Evolutionary conservation across 352 stramenopile genomes (phyloP), one percentile per base, ranked within the genome.

Genomic region (Pythium guiyangense): DNA sequence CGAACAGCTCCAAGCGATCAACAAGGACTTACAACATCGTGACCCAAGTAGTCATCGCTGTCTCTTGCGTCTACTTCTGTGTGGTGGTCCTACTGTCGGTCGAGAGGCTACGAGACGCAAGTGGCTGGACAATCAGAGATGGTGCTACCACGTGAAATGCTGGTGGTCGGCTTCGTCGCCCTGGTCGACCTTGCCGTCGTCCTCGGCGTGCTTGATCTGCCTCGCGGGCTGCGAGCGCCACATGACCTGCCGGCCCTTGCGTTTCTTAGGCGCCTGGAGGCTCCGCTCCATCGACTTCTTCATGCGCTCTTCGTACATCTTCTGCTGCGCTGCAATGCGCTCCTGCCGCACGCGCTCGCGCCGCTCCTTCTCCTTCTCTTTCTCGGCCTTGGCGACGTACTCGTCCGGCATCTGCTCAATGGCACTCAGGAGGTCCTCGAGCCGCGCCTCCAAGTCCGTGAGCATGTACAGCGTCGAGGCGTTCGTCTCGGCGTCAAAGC

Each of bases 331-430:
- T 17, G 85, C 75, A 64, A 96, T 92, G 49, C 92, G 80, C 70
- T 98, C 93, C 48, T 94, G 84, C 1, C 91, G 84, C 51, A 97
- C 91, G 25, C 86, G 82, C 72, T 98, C 91, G 25, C 93, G 77
- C 2, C 93, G 78, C 64, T 97, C 88, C 50, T 97, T 98, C 59
- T 98, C 93, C 59, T 98, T 97, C 43, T 97, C 89, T 53, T 97
- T 98, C 62, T 98, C 93, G 25, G 85, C 88, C 60, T 96, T 97
- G 15, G 87, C 70, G 6, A 98, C 90, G 60, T 97, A 98, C 29
- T 98, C 93, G 46, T 96, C 82, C 1, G 92, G 91, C 88, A 98
- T 97, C 48, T 96, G 77, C 59, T 95, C 86, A 42, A 98, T 96
- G 2, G 88, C 77, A 43, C 77, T 93, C 49, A 98, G 63, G 15